Percentiles rank a stretch among this genome's conserved stretches.
Conservation (phyloP, 495 filamentous ascomycete species). For the Trichoderma orchidacearum region DNA sequence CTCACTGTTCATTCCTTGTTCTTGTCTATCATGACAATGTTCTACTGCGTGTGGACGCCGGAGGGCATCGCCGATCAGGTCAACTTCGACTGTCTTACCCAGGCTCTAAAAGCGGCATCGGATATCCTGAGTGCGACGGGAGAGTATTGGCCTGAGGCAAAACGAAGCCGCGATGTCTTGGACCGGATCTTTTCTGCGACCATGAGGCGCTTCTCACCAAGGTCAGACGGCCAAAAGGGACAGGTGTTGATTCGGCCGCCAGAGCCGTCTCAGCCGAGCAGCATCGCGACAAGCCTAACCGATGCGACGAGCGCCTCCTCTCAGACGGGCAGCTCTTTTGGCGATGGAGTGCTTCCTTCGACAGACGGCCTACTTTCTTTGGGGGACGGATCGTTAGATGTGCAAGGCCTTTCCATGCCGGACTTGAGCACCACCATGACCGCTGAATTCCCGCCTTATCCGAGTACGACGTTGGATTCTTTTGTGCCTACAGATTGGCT, state of each 20-base stretch:
- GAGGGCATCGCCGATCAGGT: not conserved
- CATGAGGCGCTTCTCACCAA: not conserved
- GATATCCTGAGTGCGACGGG: not conserved
- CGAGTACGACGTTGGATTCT: not conserved
- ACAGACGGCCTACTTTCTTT: not conserved
- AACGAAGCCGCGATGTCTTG: not conserved
- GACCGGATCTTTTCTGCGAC: not conserved
- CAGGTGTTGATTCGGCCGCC: not conserved
- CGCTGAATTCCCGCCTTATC: not conserved
- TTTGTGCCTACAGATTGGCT: not conserved
- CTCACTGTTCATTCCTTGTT: not conserved
- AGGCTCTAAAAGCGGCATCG: not conserved
- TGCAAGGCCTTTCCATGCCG: not conserved
- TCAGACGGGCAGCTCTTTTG: not conserved
- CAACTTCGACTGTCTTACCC: not conserved
- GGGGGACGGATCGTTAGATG: not conserved
- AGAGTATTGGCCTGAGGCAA: not conserved
- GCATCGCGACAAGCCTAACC: not conserved
- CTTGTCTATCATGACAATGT: not conserved
- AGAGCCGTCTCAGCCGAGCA: not conserved
- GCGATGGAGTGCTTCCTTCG: not conserved
- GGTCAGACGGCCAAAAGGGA: not conserved
- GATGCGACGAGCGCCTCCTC: not conserved
- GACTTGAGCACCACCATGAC: not conserved
- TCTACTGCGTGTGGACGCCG: not conserved